phyloP scores from a whole-genome alignment of 768 basidiomycete genomes.

The Boletus coccyginus region DNA sequence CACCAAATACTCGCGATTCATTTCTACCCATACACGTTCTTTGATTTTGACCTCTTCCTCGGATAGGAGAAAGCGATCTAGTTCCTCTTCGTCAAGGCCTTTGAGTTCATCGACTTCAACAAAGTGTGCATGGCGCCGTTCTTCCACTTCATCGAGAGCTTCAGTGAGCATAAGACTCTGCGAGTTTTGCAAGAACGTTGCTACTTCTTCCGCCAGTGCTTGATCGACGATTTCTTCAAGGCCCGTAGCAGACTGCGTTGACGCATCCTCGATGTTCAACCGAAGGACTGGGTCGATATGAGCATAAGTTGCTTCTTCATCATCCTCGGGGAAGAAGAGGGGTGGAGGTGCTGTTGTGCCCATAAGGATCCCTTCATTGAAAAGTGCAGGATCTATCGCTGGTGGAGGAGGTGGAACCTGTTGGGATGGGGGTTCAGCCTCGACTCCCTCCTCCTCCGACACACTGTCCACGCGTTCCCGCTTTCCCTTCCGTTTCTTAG shows the following conservation, averaged over 20 bases:
- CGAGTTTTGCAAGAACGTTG: constrained; percentile 58
- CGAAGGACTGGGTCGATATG: constrained; percentile 62
- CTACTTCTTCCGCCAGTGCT: constrained; percentile 67
- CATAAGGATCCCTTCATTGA: constrained; percentile 66
- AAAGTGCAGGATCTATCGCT: constrained; percentile 53
- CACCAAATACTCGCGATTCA: constrained; percentile 89
- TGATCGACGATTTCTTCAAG: constrained; percentile 63
- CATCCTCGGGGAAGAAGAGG: constrained; percentile 46
- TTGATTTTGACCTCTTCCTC: constrained; percentile 83
- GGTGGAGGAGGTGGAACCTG: constrained; percentile 19
- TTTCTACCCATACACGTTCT: constrained; percentile 91
- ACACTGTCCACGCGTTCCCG: constrained; percentile 41
- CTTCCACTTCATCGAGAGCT: constrained; percentile 67
- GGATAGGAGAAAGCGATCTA: constrained; percentile 74
- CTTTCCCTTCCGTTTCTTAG: constrained; percentile 35
- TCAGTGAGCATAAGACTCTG: constrained; percentile 57
- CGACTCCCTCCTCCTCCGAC: constrained; percentile 31
- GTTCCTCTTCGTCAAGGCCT: constrained; percentile 88
- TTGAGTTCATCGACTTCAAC: constrained; percentile 56
- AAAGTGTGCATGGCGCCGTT: constrained; percentile 53
- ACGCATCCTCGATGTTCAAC: constrained; percentile 15
- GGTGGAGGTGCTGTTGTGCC: constrained; percentile 43
- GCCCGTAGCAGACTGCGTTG: constrained; percentile 28
- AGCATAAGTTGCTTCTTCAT: constrained; percentile 36
- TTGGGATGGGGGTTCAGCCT: constrained; percentile 9